Base-by-base conservation (phyloP, 768 basidiomycete genomes). In the Suillus sp. region DNA sequence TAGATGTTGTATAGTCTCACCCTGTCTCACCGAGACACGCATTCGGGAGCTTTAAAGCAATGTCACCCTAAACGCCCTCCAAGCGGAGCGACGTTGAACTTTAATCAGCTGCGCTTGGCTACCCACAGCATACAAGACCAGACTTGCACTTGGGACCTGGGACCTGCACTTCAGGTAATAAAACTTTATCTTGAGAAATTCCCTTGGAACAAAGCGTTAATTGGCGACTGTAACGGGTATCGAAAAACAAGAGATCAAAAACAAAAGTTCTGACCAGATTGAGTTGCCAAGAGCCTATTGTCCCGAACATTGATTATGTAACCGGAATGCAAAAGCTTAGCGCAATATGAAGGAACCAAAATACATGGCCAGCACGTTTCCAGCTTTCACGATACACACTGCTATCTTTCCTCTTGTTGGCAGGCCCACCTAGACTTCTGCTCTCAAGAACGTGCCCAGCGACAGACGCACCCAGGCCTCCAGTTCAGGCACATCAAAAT, bases 361-460 rank as follows among this genome's bases (percentile, higher is more conserved):
- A 35, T 55, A 35, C 22, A 55, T 55, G 32, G 34, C 32, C 8
- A 22, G 20, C 56, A 40, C 38, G 56, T 57, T 57, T 20, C 20
- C 14, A 37, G 13, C 38, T 13, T 57, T 57, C 25, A 57, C 55
- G 16, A 57, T 25, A 38, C 11, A 40, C 25, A 30, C 40, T 40
- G 1, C 13, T 18, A 25, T 38, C 18, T 20, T 57, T 11, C 38
- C 7, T 40, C 37, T 27, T 6, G 11, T 57, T 57, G 56, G 56
- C 56, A 27, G 56, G 56, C 56, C 56, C 56, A 57, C 25, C 37
- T 57, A 42, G 56, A 27, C 56, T 57, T 40, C 27, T 22, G 11
- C 25, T 27, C 27, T 20, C 25, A 30, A 38, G 35, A 57, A 40
- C 56, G 56, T 40, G 54, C 13, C 30, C 22, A 56, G 22, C 30